Percentiles rank a stretch among this genome's conserved stretches.
These are phyloP conservation scores for Tolypocladium paradoxum DNA, from an alignment of 2,329 filamentous ascomycete species.

Conservation along the genomic window DNA sequence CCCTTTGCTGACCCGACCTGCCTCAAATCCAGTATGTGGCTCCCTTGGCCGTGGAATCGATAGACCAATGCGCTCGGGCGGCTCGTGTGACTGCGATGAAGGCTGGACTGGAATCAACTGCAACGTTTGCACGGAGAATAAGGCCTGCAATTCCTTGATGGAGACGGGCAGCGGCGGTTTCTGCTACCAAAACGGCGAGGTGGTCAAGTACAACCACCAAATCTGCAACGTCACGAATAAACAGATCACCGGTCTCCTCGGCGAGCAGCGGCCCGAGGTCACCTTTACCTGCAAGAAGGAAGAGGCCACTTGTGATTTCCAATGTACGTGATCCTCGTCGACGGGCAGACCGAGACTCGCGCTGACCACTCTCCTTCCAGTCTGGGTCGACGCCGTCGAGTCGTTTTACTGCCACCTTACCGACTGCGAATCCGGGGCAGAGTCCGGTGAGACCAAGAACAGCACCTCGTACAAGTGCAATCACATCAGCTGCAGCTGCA, in stretches of 20 bases:
- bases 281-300: slow-evolving; percentile 84
- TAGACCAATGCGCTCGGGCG: slow-evolving; percentile 60
- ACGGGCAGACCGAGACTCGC: background rate
- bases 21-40: slow-evolving; percentile 55
- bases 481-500: slow-evolving; percentile 75
- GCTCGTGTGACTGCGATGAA: slow-evolving; percentile 74
- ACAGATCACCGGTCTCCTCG: slow-evolving; percentile 81
- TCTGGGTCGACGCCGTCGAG: slow-evolving; percentile 90
- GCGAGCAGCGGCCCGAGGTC: slow-evolving; percentile 78
- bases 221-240: slow-evolving; percentile 96
- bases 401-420: slow-evolving; percentile 93
- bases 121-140: slow-evolving; percentile 79
- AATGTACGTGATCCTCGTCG: slow-evolving; percentile 49
- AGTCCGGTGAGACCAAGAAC: slow-evolving; percentile 61
- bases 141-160: slow-evolving; percentile 82
- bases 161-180: slow-evolving; percentile 70
- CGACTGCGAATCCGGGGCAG: slow-evolving; percentile 63
- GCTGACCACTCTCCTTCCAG: slow-evolving; percentile 28
- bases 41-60: slow-evolving; percentile 74
- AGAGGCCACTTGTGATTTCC: slow-evolving; percentile 76
- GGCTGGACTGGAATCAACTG: slow-evolving; percentile 98
- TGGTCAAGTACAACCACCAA: slow-evolving; percentile 91
- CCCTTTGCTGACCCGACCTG: background rate
- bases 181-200: slow-evolving; percentile 83
- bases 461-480: slow-evolving; percentile 77